Evolutionary conservation across 164 flowering plant species (phyloP).

Genomic region (Nelumbo lutea): DNA sequence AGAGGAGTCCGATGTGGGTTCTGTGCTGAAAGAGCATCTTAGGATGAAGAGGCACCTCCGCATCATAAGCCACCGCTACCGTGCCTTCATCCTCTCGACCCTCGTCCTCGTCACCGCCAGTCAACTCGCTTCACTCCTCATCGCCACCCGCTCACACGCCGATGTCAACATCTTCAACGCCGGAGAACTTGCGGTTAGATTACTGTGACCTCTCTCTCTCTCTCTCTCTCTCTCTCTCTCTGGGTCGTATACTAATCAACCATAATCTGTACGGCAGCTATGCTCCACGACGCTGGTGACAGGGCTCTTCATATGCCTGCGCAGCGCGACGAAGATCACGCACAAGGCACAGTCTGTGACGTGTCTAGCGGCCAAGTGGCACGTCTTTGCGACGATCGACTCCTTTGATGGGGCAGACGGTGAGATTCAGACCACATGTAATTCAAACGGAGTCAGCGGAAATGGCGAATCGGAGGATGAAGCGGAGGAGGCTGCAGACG

Average conservation of each 20-base stretch:
- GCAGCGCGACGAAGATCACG: slow-evolving; percentile 90
- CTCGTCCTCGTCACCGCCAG: slow-evolving; percentile 64
- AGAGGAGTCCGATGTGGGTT: slow-evolving; percentile 63
- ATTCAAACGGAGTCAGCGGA: not conserved
- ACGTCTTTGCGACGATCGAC: slow-evolving; percentile 74
- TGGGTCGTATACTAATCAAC: not conserved
- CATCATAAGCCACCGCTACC: slow-evolving; percentile 83
- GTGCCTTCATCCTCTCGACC: slow-evolving; percentile 54
- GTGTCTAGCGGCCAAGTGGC: slow-evolving; percentile 84
- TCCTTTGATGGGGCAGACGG: slow-evolving; percentile 44
- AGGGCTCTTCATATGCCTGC: slow-evolving; percentile 52
- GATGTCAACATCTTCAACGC: slow-evolving; percentile 43
- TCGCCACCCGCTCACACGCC: slow-evolving; percentile 43
- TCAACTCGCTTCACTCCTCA: slow-evolving; percentile 64
- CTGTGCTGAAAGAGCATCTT: slow-evolving; percentile 67
- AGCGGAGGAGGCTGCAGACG: slow-evolving; percentile 33
- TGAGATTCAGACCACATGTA: slow-evolving; percentile 42
- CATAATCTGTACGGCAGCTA: slow-evolving; percentile 39
- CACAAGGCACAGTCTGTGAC: slow-evolving; percentile 84
- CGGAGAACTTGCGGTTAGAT: slow-evolving; percentile 78
- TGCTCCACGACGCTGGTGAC: slow-evolving; percentile 71
- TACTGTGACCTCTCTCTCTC: not conserved
- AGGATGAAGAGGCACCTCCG: slow-evolving; percentile 68
- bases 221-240: not conserved
- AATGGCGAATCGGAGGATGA: slow-evolving; percentile 38